Base-by-base conservation (phyloP, 192 early-diverging fungal genomes). In the Podila clonocystis region DNA sequence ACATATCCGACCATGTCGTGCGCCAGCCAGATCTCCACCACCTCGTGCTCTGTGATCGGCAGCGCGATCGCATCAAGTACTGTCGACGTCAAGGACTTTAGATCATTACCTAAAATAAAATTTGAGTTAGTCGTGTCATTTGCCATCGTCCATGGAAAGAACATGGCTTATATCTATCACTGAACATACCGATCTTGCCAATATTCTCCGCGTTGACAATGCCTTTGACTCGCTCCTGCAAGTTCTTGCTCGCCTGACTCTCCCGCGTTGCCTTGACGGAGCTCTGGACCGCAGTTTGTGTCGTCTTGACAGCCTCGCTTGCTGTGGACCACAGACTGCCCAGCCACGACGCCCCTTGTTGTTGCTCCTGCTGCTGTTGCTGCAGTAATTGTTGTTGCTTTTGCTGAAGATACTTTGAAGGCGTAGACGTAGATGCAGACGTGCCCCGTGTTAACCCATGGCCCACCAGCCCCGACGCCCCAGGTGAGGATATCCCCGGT, bases 21-120 rank as follows among this genome's bases (percentile, higher is more conserved):
- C 3, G 85, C 75, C 36, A 90, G 58, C 89, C 89, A 90, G 11
- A 90, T 76, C 63, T 90, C 89, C 0, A 90, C 89, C 1, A 90
- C 58, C 58, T 90, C 89, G 50, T 90, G 86, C 48, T 90, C 87
- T 13, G 87, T 82, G 41, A 90, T 87, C 55, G 89, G 87, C 5
- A 87, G 89, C 3, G 86, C 89, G 33, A 90, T 86, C 22, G 85
- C 87, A 48, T 90, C 88, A 5, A 90, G 50, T 5, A 90, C 78
- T 22, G 85, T 84, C 30, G 84, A 58, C 5, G 87, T 85, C 31
- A 90, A 49, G 4, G 82, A 85, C 58, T 82, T 85, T 19, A 90
- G 63, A 36, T 87, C 85, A 52, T 67, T 72, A n/a, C 89, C 89
- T 89, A 61, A 48, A 7, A 13, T 15, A 33, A 41, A 24, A 22